Percentiles rank a stretch among this genome's conserved stretches.
Conservation (phyloP, 257 asterid species). For the Plantago major region DNA sequence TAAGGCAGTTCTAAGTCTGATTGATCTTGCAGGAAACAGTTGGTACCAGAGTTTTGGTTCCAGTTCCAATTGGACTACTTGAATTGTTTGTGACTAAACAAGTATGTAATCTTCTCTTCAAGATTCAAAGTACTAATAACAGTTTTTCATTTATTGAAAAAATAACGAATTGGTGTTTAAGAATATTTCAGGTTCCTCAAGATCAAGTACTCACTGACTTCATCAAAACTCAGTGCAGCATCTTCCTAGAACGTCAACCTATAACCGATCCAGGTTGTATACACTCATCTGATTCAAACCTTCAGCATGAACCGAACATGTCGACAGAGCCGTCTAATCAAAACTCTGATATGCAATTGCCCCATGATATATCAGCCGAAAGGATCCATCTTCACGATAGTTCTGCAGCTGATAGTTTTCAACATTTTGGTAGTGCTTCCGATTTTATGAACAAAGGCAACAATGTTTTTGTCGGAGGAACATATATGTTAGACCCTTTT, state of each 20-base stretch:
- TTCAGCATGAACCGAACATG: not conserved
- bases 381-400: conserved; percentile 3
- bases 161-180: not conserved
- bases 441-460: conserved; percentile 22
- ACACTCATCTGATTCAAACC: not conserved
- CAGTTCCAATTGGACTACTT: conserved; percentile 38
- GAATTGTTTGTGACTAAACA: conserved; percentile 43
- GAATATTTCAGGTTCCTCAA: conserved; percentile 34
- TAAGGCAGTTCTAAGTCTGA: not conserved
- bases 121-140: not conserved
- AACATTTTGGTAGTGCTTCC: not conserved
- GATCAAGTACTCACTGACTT: conserved; percentile 42
- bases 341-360: not conserved
- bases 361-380: conserved; percentile 6
- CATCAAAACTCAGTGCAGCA: conserved; percentile 33
- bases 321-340: not conserved
- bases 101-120: conserved; percentile 18
- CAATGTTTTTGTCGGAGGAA: conserved; percentile 25
- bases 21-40: conserved; percentile 33
- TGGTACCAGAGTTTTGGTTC: conserved; percentile 45
- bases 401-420: conserved; percentile 1
- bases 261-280: conserved; percentile 17
- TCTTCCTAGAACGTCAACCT: conserved; percentile 33
- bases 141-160: not conserved
- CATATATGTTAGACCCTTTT: conserved; percentile 23